Base-by-base conservation (phyloP, 352 stramenopile genomes). In the Peronosclerospora sorghi region DNA sequence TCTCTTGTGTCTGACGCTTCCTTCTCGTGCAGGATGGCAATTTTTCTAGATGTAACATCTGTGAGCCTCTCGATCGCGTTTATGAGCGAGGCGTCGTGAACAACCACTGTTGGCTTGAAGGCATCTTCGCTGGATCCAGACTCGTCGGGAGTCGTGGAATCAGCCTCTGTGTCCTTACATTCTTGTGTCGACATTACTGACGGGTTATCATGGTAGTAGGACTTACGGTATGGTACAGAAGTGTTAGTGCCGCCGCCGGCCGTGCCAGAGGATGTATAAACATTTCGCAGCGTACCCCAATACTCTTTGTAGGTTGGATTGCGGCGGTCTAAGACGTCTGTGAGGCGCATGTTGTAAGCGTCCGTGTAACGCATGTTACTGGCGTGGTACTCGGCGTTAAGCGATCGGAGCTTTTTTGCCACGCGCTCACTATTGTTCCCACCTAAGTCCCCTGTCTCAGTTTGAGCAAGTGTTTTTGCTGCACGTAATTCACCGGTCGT, bases 341-440 rank as follows among this genome's bases (percentile, higher is more conserved):
- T 35, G 10, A 56, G 51, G 20, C 59, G 55, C 38, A 82, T 59
- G n/a, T 64, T 65, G 24, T 62, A 77, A 6, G 35, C 51, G 32
- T 68, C 59, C 36, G 48, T 46, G 8, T 56, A 51, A 14, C 59
- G 55, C 51, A 81, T 62, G 35, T 62, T 65, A 30, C 73, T 83
- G 17, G 70, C 72, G 35, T 77, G 63, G 55, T 79, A 87, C 56
- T 85, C 72, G n/a, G 67, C 70, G 29, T 87, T 72, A 10, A 85
- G 55, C 9, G 68, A 81, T 43, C 73, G 79, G 27, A 85, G 67
- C 47, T 83, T 85, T 45, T 83, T 81, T 14, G 70, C 70, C 26
- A 79, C 69, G n/a, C 59, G 61, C 36, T 83, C 68, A 44, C 45
- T 66, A 37, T 75, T 79, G 60, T 83, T 81, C 23, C 60, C 46